Evolutionary conservation across 192 early-diverging fungal species (phyloP), one percentile per base, ranked within the genome.

Genomic region (Backusella macrospora): DNA sequence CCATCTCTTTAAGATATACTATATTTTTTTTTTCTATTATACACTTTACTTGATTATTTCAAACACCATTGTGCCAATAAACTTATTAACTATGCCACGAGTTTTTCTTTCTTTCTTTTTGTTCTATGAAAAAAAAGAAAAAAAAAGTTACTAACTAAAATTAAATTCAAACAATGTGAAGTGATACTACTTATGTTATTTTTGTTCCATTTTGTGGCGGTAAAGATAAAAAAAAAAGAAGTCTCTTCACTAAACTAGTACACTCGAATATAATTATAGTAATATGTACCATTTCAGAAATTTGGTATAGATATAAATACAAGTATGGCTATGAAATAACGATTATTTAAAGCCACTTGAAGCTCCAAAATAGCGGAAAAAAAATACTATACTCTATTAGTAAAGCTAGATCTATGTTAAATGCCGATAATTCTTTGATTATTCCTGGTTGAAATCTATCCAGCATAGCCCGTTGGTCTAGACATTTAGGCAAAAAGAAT

Each of bases 1-100:
- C 49, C 49, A 52, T 52, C 29, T 64, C 29, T 64, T 38, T 64
- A 64, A 38, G 37, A 64, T 38, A 64, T 64, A 34, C 7, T 38
- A 64, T 64, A 13, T 38, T 64, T 13, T 65, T 65, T 34, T 65
- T 40, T 39, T 65, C 34, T 37, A 39, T 39, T 40, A 65, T 65
- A 65, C 63, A 55, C 52, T 55, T 55, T 55, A 65, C 38, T 39
- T 39, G 18, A 34, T 18, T 65, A 65, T 37, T 29, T 37, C 34
- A 49, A 49, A 49, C 21, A 26, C 12, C 52, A 59, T 26, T 59
- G 52, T 59, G 18, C 10, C 52, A 55, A 55, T 55, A 55, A 55
- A 55, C 23, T 21, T 55, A 55, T 55, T 55, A 21, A 55, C 52
- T 55, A 55, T 55, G 52, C 52, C 23, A 55, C 18, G 18, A 55